Evolutionary conservation across 371 early-diverging fungal species (phyloP).

Genomic region (Apophysomyces variabilis): DNA sequence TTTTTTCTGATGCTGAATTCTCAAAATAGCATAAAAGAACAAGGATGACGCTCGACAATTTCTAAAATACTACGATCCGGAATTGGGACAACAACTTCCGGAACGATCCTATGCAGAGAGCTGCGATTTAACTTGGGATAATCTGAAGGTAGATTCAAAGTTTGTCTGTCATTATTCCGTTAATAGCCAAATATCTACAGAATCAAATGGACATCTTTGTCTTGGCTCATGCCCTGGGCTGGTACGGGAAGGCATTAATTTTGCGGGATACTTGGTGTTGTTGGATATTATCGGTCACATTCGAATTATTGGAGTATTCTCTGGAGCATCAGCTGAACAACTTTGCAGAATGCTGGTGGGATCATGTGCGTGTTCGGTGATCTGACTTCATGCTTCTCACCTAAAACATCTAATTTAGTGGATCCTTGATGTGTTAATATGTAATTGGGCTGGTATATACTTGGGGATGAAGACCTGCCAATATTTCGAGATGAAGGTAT

Average conservation of each 20-base stretch:
- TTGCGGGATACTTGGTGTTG: conserved; percentile 93
- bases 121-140: conserved; percentile 80
- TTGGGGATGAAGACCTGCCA: conserved; percentile 97
- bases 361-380: conserved; percentile 77
- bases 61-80: conserved; percentile 80
- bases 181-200: conserved; percentile 31
- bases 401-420: conserved; percentile 61
- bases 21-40: conserved; percentile 54
- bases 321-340: conserved; percentile 95
- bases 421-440: conserved; percentile 93
- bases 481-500: conserved; percentile 89
- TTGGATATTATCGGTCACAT: conserved; percentile 93
- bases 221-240: conserved; percentile 92
- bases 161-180: neutral
- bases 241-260: conserved; percentile 93
- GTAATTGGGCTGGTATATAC: conserved; percentile 95
- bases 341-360: conserved; percentile 99
- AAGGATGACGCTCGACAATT: conserved; percentile 82
- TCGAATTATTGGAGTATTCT: conserved; percentile 96
- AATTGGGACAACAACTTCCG: conserved; percentile 81
- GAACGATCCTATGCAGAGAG: conserved; percentile 92
- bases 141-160: conserved; percentile 64
- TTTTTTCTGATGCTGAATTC: too few relatives aligned
- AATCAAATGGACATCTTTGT: conserved; percentile 94
- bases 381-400: neutral